phyloP scores from a whole-genome alignment of 352 stramenopile species.

The Globisporangium orthogonon region DNA sequence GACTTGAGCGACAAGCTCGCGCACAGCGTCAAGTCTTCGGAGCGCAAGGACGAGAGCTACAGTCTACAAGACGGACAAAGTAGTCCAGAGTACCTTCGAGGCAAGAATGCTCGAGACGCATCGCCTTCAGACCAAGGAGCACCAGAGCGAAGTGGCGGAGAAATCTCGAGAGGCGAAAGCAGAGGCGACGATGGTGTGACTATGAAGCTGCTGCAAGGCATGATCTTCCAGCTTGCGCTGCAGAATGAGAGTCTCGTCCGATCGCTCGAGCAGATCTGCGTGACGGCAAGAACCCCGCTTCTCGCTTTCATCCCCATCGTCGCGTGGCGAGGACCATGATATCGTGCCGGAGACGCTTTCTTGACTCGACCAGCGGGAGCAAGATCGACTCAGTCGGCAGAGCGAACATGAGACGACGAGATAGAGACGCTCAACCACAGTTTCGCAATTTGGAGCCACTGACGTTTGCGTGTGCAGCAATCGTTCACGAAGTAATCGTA shows the following conservation, averaged over 20 bases:
- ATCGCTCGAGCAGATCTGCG: slow-evolving; percentile 36
- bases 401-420: too few relatives aligned
- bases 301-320: background rate
- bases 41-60: slow-evolving; percentile 4
- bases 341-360: slow-evolving; percentile 1
- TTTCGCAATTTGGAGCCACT: background rate
- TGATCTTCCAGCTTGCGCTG: slow-evolving; percentile 49
- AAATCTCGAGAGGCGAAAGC: background rate
- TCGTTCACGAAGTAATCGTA: too few relatives aligned
- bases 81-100: background rate
- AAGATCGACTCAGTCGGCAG: background rate
- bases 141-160: background rate
- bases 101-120: too few relatives aligned
- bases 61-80: background rate
- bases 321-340: slow-evolving; percentile 1
- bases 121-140: background rate
- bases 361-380: background rate
- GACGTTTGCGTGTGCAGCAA: too few relatives aligned
- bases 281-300: slow-evolving; percentile 20
- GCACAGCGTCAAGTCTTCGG: slow-evolving; percentile 11
- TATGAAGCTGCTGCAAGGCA: slow-evolving; percentile 40
- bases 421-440: background rate
- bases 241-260: slow-evolving; percentile 46
- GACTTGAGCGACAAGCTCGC: slow-evolving; percentile 18
- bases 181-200: slow-evolving; percentile 10